Evolutionary conservation across 73 alveolate species (phyloP), one percentile per base, ranked within the genome.

Genomic region (Paramecium primaurelia): DNA sequence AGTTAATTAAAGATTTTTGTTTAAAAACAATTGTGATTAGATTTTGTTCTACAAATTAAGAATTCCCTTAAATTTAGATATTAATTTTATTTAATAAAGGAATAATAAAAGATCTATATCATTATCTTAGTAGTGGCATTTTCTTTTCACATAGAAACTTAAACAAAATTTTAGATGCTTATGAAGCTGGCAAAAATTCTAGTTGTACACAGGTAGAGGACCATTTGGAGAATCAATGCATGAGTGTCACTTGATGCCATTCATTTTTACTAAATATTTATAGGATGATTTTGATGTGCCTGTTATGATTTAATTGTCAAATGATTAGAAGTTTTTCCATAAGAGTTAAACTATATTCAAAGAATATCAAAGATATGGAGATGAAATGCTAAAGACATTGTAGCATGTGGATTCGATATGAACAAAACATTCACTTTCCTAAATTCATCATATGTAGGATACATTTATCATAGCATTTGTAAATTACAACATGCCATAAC

Each of bases 121-220:
- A 98, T 32, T 98, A 98, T 96, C 87, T 99, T 83, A 98, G 99
- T 86, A 93, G 99, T 93, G 99, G 99, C 25, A 93, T 99, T 32
- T 99, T 97, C 98, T 99, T 99, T 97, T 96, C 99, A 32, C 99
- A 99, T 95, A 87, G 99, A 95, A 99, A 98, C 73, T 88, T 99
- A 36, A 98, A 97, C 77, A 59, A 92, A 45, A 94, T 97, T 59
- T 71, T 58, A 58, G 92, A 97, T 86, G 96, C 97, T 34, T 96
- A 96, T 92, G 99, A 96, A 92, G 93, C 96, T 89, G 99, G 99
- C 1, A 96, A 96, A 86, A 97, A 9, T 98, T 98, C 95, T 99
- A 95, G 95, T 89, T 99, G 85, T 99, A 99, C 96, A 99, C 99
- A 0, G 99, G 99, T 3, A 75, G 97, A 18, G 97, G 99, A 10